Base-by-base conservation (phyloP, 1,284 basidiomycete species). In the Sporisorium exsertum region DNA sequence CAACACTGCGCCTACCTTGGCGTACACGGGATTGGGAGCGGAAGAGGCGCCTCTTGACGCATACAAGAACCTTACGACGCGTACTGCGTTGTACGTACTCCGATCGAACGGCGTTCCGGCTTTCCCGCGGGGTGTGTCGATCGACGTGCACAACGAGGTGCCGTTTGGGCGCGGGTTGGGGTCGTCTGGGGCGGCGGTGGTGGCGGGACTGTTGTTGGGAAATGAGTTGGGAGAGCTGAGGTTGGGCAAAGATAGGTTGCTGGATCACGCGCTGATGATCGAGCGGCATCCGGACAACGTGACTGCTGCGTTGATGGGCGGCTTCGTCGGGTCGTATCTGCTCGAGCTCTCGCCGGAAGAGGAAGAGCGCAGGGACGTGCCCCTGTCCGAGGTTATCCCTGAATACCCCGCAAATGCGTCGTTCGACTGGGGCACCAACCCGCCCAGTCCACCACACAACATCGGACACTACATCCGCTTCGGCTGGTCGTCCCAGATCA, bases 271-370 rank as follows among this genome's bases (percentile, higher is more conserved):
- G 1, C 89, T 99, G 64, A 99, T 99, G 97, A 95, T 99, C 81
- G 97, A 99, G 87, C 90, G 97, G 12, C 97, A 99, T 86, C 97
- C 97, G 9, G 97, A 99, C 87, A 99, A 99, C 86, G 96, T 99
- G 77, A 97, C 97, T 0, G 97, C 97, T 0, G 96, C 96, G 0
- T 90, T 99, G 37, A 90, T 98, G 33, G 97, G 97, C 43, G 97
- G 97, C 0, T 99, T 99, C 85, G 94, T 99, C n/a, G 97, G 96
- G 12, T 94, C 93, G 7, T 99, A 99, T 88, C 89, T 99, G 62
- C 90, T 92, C 65, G 96, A 98, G 85, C 89, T 99, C 84, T 42
- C 84, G 81, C 37, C 78, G 13, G 70, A 83, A 42, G 84, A 81
- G 13, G 77, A 77, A 12, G 93, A 94, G 81, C 90, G 91, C 37